A percentile compares a stretch with the other conserved stretches of the same genome.
Conservation (phyloP, 345 rosid species). For the Hibiscus tridactylites region DNA sequence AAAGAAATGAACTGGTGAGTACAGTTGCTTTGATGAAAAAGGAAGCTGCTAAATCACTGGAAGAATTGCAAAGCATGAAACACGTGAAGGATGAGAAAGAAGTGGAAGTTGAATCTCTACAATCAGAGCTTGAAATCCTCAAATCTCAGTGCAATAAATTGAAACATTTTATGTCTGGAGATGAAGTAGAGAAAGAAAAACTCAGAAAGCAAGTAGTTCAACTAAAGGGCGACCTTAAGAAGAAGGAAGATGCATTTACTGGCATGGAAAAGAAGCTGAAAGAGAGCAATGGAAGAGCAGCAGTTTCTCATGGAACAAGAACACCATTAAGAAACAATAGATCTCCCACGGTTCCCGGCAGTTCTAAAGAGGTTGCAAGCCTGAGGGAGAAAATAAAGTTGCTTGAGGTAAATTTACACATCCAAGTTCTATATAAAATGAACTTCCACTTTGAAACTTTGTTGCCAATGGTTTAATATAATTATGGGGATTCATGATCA, state of each 20-base stretch:
- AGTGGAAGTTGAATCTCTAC: slow-evolving; percentile 21
- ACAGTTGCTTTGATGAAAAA: background rate
- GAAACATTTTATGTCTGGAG: slow-evolving; percentile 36
- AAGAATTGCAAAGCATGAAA: slow-evolving; percentile 36
- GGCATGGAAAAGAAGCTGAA: slow-evolving; percentile 49
- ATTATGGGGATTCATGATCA: background rate
- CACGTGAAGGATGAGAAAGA: slow-evolving; percentile 42
- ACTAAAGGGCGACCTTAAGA: slow-evolving; percentile 58
- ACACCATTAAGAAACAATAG: slow-evolving; percentile 33
- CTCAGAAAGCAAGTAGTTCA: slow-evolving; percentile 46
- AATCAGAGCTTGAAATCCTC: slow-evolving; percentile 41
- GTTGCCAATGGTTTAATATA: background rate
- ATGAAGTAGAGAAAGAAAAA: slow-evolving; percentile 59
- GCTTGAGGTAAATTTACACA: slow-evolving; percentile 32
- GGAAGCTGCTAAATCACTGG: slow-evolving; percentile 35
- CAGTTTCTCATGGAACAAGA: slow-evolving; percentile 33
- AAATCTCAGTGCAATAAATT: slow-evolving; percentile 37
- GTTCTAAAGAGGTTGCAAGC: slow-evolving; percentile 42
- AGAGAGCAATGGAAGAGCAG: slow-evolving; percentile 33
- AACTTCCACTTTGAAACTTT: background rate
- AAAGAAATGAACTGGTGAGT: too few species aligned
- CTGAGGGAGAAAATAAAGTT: slow-evolving; percentile 36
- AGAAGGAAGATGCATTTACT: slow-evolving; percentile 44
- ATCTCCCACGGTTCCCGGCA: slow-evolving; percentile 31
- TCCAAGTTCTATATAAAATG: background rate